Base-by-base conservation (phyloP, 805 yeast genomes). In the Starmerella potacharoeniae region DNA sequence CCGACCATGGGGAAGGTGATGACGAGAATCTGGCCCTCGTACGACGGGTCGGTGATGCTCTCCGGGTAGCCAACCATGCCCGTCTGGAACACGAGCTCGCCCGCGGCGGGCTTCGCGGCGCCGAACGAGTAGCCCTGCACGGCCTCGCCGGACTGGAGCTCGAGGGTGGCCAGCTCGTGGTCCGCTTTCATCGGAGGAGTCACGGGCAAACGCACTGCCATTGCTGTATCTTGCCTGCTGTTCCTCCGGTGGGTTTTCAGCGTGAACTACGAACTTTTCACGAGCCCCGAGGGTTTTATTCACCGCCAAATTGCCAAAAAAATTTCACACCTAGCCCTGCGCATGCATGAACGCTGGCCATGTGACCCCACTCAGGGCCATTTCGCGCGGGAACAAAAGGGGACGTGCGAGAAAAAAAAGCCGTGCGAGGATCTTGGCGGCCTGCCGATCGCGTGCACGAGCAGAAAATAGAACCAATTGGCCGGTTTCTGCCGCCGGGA, bases 31-130 rank as follows among this genome's bases (percentile, higher is more conserved):
- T 93, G 99, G 51, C 98, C 99, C 65, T 82, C 83, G 71, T 93
- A 93, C 6, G 97, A 89, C 40, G 99, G 99, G 71, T 93, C 98
- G 28, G 98, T 93, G 95, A 93, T 89, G 8, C 96, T 86, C 71
- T 93, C 98, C 16, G 98, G 97, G 72, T 93, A 93, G 17, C 98
- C 99, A 11, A 93, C 97, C 96, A 93, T 90, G 76, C 98, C 97
- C 60, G 98, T 93, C 74, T 95, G 97, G 81, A 93, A 93, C 58
- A 93, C 98, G 65, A 95, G 81, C 75, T 93, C 98, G 78, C 98
- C 98, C 55, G 97, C 95, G 55, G 82, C 81, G 30, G 95, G 71
- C 58, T 77, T 80, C 59, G 83, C 83, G 54, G 97, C 96, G 77
- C 98, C 98, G 66, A 93, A 93, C 22, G 97, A 91, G 75, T 85